Conservation (phyloP, 108 stramenopile genomes). For the Conticribra weissflogii region DNA sequence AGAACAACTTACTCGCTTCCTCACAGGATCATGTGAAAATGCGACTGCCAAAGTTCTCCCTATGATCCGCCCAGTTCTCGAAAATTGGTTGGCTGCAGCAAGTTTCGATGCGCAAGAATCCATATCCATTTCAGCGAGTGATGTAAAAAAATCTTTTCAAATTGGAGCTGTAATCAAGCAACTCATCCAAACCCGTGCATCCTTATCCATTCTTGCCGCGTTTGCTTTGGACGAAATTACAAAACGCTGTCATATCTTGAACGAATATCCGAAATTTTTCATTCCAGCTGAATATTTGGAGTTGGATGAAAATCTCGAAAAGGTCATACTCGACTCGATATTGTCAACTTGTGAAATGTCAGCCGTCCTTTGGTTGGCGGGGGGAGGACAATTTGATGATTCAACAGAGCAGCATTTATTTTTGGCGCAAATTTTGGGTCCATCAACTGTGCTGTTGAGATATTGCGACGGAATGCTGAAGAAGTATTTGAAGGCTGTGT, state of each 20-base stretch:
- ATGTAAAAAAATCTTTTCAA: neutral
- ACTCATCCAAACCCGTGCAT: constrained; percentile 35
- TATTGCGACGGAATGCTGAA: constrained; percentile 31
- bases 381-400: constrained; percentile 16
- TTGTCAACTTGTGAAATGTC: constrained; percentile 21
- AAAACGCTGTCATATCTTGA: neutral
- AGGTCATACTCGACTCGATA: constrained; percentile 22
- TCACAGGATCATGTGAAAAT: constrained; percentile 24
- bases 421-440: constrained; percentile 31
- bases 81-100: constrained; percentile 29
- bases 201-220: constrained; percentile 42
- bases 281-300: constrained; percentile 16
- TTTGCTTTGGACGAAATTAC: constrained; percentile 42
- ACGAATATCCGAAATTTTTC: constrained; percentile 1
- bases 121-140: neutral
- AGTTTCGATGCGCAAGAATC: neutral
- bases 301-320: constrained; percentile 27
- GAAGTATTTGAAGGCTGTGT: constrained; percentile 18
- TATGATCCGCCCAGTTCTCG: constrained; percentile 36
- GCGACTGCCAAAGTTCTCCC: constrained; percentile 34
- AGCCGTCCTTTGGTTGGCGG: constrained; percentile 15
- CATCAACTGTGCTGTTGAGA: constrained; percentile 29
- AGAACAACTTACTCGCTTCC: constrained; percentile 31
- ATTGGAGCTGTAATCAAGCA: constrained; percentile 17
- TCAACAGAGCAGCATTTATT: constrained; percentile 7